Percentiles rank a stretch among this genome's conserved stretches.
Conservation (phyloP, 805 yeast genomes). For the Kuraishia floccosa region DNA sequence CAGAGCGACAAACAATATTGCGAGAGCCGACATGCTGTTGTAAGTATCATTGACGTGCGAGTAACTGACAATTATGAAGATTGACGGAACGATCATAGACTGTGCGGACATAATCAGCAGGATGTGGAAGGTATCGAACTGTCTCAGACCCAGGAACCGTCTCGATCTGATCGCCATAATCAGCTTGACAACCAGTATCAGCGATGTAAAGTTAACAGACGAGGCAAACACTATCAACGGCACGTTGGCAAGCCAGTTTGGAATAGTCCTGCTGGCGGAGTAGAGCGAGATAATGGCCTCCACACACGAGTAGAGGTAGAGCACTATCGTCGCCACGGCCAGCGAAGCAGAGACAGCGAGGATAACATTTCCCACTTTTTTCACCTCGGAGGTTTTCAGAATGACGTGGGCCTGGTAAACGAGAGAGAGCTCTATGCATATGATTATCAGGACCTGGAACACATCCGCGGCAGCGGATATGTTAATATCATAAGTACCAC, state of each 20-base stretch:
- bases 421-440: conserved; percentile 52
- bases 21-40: conserved; percentile 36
- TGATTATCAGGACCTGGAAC: conserved; percentile 47
- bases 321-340: conserved; percentile 42
- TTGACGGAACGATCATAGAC: conserved; percentile 70
- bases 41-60: conserved; percentile 22
- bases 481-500: conserved; percentile 25
- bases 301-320: conserved; percentile 46
- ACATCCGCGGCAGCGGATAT: conserved; percentile 52
- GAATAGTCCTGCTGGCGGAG: conserved; percentile 8
- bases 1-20: conserved; percentile 51
- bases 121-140: conserved; percentile 75
- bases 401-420: conserved; percentile 64
- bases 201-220: conserved; percentile 52
- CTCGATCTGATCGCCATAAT: conserved; percentile 60
- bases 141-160: conserved; percentile 65
- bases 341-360: conserved; percentile 27
- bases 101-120: conserved; percentile 74
- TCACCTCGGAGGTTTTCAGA: conserved; percentile 35
- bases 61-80: conserved; percentile 46
- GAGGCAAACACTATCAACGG: conserved; percentile 57
- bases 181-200: conserved; percentile 54
- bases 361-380: conserved; percentile 24
- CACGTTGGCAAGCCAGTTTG: conserved; percentile 32
- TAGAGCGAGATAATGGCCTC: conserved; percentile 26